These are phyloP conservation scores for Phellinidium pouzarii DNA, from an alignment of 1,284 basidiomycete species.

Conservation along the genomic window DNA sequence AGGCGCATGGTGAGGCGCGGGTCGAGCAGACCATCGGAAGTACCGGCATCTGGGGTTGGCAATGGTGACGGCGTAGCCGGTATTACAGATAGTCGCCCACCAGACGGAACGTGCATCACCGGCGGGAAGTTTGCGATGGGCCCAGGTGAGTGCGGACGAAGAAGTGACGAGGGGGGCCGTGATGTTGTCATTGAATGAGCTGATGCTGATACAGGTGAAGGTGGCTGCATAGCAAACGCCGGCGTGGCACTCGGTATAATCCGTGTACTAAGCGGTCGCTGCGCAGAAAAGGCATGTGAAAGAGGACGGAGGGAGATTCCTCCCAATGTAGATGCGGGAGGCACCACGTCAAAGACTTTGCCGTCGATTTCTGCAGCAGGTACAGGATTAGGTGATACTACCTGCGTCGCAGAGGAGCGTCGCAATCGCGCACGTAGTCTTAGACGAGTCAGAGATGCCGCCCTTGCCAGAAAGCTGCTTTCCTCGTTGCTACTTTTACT, in stretches of 20 bases:
- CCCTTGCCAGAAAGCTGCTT: slow-evolving; percentile 5
- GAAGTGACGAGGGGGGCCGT: background rate
- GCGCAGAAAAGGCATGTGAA: background rate
- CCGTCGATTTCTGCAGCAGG: too few relatives aligned
- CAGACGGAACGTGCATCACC: slow-evolving; percentile 1
- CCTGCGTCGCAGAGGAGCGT: background rate
- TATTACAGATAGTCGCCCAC: slow-evolving; percentile 4
- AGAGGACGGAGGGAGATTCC: background rate
- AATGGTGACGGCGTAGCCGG: slow-evolving; percentile 30
- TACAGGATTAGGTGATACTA: background rate
- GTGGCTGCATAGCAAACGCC: background rate
- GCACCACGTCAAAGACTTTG: too few relatives aligned
- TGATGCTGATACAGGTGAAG: slow-evolving; percentile 6
- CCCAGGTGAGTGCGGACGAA: slow-evolving; percentile 1
- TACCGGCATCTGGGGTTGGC: slow-evolving; percentile 26
- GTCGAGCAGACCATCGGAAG: slow-evolving; percentile 36
- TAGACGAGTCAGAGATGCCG: slow-evolving; percentile 1
- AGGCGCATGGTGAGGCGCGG: slow-evolving; percentile 25
- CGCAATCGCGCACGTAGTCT: slow-evolving; percentile 1
- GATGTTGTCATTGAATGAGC: background rate
- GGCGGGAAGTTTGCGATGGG: slow-evolving; percentile 3
- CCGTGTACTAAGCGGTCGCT: background rate
- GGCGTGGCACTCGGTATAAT: background rate
- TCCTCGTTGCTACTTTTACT: slow-evolving; percentile 2
- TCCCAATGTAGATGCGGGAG: too few relatives aligned